Percentiles rank a stretch among this genome's conserved stretches.
phyloP scores from a whole-genome alignment of 176 grass and related monocot species.

The Secale cereale region DNA sequence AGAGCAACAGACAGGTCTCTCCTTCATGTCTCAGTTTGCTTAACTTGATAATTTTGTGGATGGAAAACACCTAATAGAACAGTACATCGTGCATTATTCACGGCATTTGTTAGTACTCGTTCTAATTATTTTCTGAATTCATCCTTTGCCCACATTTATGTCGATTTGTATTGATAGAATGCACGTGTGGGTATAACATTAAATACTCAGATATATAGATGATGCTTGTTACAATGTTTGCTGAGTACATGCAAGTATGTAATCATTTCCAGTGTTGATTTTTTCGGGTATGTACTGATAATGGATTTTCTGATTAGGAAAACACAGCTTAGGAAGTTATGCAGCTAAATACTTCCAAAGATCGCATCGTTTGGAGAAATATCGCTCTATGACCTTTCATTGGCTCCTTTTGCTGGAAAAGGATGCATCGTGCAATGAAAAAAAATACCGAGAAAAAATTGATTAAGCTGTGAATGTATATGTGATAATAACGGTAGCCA shows the following conservation, averaged over 20 bases:
- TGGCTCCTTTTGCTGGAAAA: background rate
- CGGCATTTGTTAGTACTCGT: background rate
- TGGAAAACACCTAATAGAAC: background rate
- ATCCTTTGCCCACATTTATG: background rate
- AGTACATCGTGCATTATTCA: background rate
- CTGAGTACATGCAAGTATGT: background rate
- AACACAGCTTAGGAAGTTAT: background rate
- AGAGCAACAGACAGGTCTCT: slow-evolving; percentile 43
- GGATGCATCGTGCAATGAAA: background rate
- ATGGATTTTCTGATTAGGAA: background rate
- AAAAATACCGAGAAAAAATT: background rate
- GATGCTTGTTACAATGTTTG: background rate
- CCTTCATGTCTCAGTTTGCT: slow-evolving; percentile 3
- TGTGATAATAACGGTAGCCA: background rate
- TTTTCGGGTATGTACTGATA: background rate
- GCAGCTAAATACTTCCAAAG: background rate
- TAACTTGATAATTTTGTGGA: slow-evolving; percentile 5
- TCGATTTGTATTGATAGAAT: background rate
- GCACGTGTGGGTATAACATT: background rate
- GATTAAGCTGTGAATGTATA: no score
- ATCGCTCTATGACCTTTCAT: background rate
- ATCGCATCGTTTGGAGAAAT: background rate
- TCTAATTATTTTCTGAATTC: background rate
- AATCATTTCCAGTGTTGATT: background rate
- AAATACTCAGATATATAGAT: background rate